Evolutionary conservation across 2,329 filamentous ascomycete genomes (phyloP).

Genomic region (Verticillium zaregamsianum): DNA sequence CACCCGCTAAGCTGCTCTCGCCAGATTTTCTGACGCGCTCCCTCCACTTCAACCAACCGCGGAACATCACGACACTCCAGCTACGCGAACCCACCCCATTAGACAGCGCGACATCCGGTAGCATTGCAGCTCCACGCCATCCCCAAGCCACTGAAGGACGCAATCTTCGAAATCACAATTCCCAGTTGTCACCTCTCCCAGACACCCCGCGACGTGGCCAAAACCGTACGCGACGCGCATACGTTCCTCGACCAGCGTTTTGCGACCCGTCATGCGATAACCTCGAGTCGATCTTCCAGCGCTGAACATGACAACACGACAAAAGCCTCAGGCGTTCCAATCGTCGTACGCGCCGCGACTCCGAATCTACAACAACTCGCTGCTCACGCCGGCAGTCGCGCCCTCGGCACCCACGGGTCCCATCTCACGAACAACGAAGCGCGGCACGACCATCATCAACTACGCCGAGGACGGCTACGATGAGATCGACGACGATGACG

Average conservation of each 20-base stretch:
- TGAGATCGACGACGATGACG: constrained; percentile 68
- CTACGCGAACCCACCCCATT: background rate
- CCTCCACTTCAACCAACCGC: background rate
- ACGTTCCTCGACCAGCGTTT: background rate
- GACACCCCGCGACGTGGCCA: background rate
- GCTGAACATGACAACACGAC: constrained; percentile 42
- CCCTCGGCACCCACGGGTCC: constrained; percentile 64
- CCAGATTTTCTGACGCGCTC: background rate
- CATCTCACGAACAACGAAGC: constrained; percentile 83
- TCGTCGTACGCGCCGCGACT: constrained; percentile 89
- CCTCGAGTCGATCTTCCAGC: background rate
- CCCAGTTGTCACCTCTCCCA: background rate
- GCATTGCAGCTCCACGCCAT: background rate
- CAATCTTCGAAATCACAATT: background rate
- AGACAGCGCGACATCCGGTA: background rate
- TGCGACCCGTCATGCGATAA: constrained; percentile 1
- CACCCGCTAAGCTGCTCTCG: background rate
- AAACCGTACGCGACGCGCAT: background rate
- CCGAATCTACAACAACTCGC: constrained; percentile 85
- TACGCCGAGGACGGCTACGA: constrained; percentile 97
- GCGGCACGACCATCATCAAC: constrained; percentile 93
- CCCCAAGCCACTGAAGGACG: background rate
- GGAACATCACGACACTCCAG: background rate
- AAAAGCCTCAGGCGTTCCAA: constrained; percentile 76
- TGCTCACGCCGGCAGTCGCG: constrained; percentile 73